Base-by-base conservation (phyloP, 1,284 basidiomycete species). In the Mycena sp. region DNA sequence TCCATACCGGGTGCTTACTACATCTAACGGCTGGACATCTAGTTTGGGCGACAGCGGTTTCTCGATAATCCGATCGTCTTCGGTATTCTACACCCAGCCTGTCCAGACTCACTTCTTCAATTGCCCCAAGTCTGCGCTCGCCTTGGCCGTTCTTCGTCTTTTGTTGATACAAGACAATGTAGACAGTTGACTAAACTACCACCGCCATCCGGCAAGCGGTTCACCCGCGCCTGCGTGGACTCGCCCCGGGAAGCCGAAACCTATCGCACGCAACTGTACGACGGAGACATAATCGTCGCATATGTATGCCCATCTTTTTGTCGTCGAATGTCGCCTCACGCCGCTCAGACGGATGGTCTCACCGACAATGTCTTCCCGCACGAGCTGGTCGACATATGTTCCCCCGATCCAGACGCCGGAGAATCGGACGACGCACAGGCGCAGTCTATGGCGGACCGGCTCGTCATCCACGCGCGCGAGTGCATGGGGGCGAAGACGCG, bases 41-140 rank as follows among this genome's bases (percentile, higher is more conserved):
- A 89, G 88, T 70, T 75, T 92, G 44, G 90, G 90, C 19, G 90
- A 92, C 72, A 90, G 88, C 29, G 88, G 89, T 11, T 93, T 88
- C 71, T 75, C 84, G 58, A 84, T 93, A 52, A 81, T 92, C 41
- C 85, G 88, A 23, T 81, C 81, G 16, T 83, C 83, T 25, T 78
- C 78, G 16, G 76, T 87, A 6, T 72, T 84, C 32, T 80, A 89
- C 70, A 76, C 76, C 62, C 85, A 88, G 67, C 75, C 76, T 43
- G 71, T 79, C 1, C 89, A 90, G 69, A 85, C 85, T 0, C 87
- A 89, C 71, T 89, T 83, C 71, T 90, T 90, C 74, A 90, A 90
- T 66, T 90, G 85, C 68, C 87, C 87, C 61, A 81, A 77, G 84
- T 84, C 65, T 54, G 77, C 68, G 30, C 41, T 4, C 52, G 44